A percentile compares a stretch with the other conserved stretches of the same genome.
phyloP scores from a whole-genome alignment of 805 yeast species.

The Wickerhamiella sorbophila region DNA sequence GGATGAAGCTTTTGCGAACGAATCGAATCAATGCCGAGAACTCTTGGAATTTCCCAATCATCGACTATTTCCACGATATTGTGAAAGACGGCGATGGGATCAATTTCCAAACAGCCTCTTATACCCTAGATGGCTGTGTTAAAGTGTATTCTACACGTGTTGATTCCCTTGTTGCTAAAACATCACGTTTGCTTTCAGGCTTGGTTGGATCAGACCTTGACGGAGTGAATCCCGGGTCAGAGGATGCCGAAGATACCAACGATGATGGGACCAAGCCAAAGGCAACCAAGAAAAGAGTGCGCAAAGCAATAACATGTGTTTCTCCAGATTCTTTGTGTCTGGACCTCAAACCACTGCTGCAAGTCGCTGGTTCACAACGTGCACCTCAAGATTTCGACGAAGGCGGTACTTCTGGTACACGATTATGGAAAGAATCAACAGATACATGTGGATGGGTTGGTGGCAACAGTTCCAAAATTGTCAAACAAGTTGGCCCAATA shows the following conservation, averaged over 20 bases:
- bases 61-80: constrained; percentile 81
- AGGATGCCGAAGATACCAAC: constrained; percentile 13
- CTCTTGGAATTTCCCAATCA: constrained; percentile 82
- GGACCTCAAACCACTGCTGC: constrained; percentile 22
- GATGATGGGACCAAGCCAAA: constrained; percentile 11
- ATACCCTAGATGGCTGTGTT: constrained; percentile 88
- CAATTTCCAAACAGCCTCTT: constrained; percentile 81
- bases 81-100: constrained; percentile 45
- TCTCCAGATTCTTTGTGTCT: constrained; percentile 22
- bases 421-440: constrained; percentile 40
- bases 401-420: constrained; percentile 30
- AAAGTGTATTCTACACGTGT: constrained; percentile 84
- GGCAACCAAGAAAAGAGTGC: constrained; percentile 12
- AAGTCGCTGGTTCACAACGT: neutral
- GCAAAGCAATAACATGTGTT: constrained; percentile 21
- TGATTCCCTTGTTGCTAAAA: constrained; percentile 82
- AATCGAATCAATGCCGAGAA: constrained; percentile 73
- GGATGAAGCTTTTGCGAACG: constrained; percentile 63
- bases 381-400: constrained; percentile 30
- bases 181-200: constrained; percentile 71
- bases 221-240: constrained; percentile 15
- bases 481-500: neutral
- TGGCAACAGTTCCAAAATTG: constrained; percentile 7
- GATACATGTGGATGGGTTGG: constrained; percentile 44
- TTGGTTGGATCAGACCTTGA: constrained; percentile 30